phyloP scores from a whole-genome alignment of 169 alveolate genomes.

The Besnoitia besnoiti region DNA sequence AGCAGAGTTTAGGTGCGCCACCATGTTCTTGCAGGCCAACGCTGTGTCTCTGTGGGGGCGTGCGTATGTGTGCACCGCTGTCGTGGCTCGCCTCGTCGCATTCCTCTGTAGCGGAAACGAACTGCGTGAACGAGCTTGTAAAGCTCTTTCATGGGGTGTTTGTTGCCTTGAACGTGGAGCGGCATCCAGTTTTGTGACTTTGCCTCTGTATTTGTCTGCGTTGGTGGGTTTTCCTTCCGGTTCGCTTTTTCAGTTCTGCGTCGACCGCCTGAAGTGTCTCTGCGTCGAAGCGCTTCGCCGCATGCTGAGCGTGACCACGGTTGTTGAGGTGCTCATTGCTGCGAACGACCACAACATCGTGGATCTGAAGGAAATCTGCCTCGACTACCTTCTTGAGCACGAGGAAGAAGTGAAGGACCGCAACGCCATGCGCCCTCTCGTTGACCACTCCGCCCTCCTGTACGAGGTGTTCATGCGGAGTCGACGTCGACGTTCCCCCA shows the following conservation, averaged over 20 bases:
- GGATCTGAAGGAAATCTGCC: constrained; percentile 67
- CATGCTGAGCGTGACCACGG: constrained; percentile 66
- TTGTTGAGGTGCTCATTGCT: constrained; percentile 70
- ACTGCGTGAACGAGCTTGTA: too few relatives aligned
- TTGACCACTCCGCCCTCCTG: background rate
- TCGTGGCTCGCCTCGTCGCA: too few relatives aligned
- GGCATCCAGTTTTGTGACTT: too few relatives aligned
- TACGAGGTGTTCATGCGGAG: constrained; percentile 14
- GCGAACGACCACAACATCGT: constrained; percentile 66
- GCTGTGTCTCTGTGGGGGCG: too few relatives aligned
- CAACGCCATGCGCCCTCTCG: constrained; percentile 15
- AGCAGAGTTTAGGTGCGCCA: too few relatives aligned
- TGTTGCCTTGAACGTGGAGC: too few relatives aligned
- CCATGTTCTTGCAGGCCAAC: too few relatives aligned
- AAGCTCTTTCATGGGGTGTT: too few relatives aligned
- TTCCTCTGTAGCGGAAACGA: too few relatives aligned
- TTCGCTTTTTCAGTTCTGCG: constrained; percentile 63
- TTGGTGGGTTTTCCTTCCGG: background rate
- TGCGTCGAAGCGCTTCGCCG: constrained; percentile 75
- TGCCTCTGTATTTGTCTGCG: background rate
- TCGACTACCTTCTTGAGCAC: constrained; percentile 67
- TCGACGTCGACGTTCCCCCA: background rate
- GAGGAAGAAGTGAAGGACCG: constrained; percentile 36
- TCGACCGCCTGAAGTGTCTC: constrained; percentile 76
- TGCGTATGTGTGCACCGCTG: too few relatives aligned